Percentiles rank a stretch among this genome's conserved stretches.
Evolutionary conservation across 331 rosid genomes (phyloP).

Genomic region (Phaseolus coccineus): DNA sequence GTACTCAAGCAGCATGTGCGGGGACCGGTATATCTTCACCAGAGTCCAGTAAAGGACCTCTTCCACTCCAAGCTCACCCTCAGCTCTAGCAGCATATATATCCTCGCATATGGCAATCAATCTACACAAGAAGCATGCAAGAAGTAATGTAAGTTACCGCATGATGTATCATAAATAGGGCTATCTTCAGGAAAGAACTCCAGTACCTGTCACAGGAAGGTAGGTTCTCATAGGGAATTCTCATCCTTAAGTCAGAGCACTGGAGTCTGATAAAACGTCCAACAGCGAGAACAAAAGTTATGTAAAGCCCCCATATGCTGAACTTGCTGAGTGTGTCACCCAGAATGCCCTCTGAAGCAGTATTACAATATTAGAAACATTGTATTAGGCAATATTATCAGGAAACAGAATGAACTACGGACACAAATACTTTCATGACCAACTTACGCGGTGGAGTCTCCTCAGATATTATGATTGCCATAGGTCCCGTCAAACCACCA

Average conservation of each 20-base stretch:
- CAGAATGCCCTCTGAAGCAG: constrained; percentile 88
- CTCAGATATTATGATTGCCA: constrained; percentile 86
- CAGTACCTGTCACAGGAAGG: constrained; percentile 97
- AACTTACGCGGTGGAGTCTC: constrained; percentile 97
- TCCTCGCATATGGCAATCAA: constrained; percentile 96
- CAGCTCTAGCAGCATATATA: constrained; percentile 98
- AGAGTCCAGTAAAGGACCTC: constrained; percentile 97
- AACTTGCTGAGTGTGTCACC: constrained; percentile 99
- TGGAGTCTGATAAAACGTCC: constrained; percentile 98
- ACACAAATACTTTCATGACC: constrained; percentile 14
- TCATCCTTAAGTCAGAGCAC: constrained; percentile 96
- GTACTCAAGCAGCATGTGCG: constrained; percentile 97
- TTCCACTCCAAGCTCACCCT: constrained; percentile 97
- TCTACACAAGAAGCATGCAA: constrained; percentile 57
- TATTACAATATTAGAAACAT: constrained; percentile 42
- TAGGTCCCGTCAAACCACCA: constrained; percentile 84
- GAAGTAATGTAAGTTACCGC: not conserved
- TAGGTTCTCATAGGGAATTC: constrained; percentile 95
- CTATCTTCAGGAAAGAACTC: constrained; percentile 35
- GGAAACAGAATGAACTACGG: constrained; percentile 16
- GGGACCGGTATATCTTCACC: constrained; percentile 95
- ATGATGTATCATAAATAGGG: constrained; percentile 28
- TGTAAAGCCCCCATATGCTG: constrained; percentile 99
- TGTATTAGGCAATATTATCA: constrained; percentile 10
- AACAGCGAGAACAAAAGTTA: constrained; percentile 97